Base-by-base conservation (phyloP, 148 eudicot species). In the Fagopyrum esculentum region DNA sequence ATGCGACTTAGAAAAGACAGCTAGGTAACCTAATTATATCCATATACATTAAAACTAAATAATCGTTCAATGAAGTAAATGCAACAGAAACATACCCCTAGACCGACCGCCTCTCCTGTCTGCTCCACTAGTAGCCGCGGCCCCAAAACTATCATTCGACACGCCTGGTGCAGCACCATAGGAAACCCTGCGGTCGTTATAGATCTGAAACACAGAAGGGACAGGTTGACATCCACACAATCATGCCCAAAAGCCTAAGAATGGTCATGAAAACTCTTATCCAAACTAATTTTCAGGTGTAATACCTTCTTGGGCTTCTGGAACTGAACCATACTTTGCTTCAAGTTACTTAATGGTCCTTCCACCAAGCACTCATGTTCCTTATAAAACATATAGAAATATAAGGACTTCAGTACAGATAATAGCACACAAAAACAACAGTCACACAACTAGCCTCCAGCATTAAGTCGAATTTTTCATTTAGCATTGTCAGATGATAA, bases 271-370 rank as follows among this genome's bases (percentile, higher is more conserved):
- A 17, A 57, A 17, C 63, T 57, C 29, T 57, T 57, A 57, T 6
- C 64, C 10, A 35, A 44, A 63, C 43, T 19, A 49, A 16, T 57
- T 57, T 57, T 57, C 8, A 57, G 29, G 30, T 57, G 63, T 2
- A 22, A 17, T 86, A 95, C 99, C 93, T 95, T 95, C 79, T 95
- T 95, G 69, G 99, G 99, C 81, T 95, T 95, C 77, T 95, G 99
- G 76, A 92, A 95, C 77, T 95, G 99, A 76, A 95, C 99, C 99
- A 95, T 95, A 82, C 99, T 95, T 80, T 95, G 99, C 88, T 95
- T 95, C 74, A 95, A 79, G 81, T 95, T 95, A 82, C 81, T 95
- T 46, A 95, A 84, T 79, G 99, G 98, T 54, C 99, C 99, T 87
- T 95, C 99, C 71, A 92, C 99, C 86, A 95, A 87, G 83, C 99